These are phyloP conservation scores for Gastroboletus turbinatus DNA, from an alignment of 1,284 basidiomycete genomes.

Conservation along the genomic window DNA sequence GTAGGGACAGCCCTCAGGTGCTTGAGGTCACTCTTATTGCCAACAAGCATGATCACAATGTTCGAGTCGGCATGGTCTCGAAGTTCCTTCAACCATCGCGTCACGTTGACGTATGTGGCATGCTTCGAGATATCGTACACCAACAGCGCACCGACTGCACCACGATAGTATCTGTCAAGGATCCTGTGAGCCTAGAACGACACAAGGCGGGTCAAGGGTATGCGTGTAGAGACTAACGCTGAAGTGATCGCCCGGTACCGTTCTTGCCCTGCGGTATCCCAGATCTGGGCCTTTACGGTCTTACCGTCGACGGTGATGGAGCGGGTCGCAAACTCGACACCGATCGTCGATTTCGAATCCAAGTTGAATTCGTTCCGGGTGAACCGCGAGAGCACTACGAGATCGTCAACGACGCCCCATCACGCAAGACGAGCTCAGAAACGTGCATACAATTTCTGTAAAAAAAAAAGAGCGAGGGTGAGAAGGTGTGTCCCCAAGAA, in stretches of 20 bases:
- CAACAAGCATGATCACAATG: constrained; percentile 94
- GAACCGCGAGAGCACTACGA: constrained; percentile 86
- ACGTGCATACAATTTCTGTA: constrained; percentile 27
- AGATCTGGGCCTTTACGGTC: constrained; percentile 99
- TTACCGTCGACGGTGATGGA: constrained; percentile 95
- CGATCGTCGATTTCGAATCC: constrained; percentile 98
- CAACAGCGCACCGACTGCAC: constrained; percentile 90
- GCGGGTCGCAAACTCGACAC: constrained; percentile 98
- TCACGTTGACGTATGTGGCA: constrained; percentile 93
- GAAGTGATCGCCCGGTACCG: constrained; percentile 99
- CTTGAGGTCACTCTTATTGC: constrained; percentile 98
- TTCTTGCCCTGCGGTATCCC: constrained; percentile 99
- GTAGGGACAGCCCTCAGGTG: constrained; percentile 95
- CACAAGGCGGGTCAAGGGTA: constrained; percentile 1
- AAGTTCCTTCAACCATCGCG: constrained; percentile 98
- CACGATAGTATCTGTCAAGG: constrained; percentile 88
- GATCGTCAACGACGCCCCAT: constrained; percentile 8
- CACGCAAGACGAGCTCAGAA: neutral
- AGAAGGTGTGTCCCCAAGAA: neutral
- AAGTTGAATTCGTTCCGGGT: constrained; percentile 99
- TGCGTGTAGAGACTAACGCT: constrained; percentile 57
- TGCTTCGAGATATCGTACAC: constrained; percentile 97
- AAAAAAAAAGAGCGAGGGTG: neutral
- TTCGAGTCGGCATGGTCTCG: constrained; percentile 92
- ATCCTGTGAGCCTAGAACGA: constrained; percentile 1